Evolutionary conservation across 352 stramenopile genomes (phyloP).

Genomic region (Peronospora destructor): DNA sequence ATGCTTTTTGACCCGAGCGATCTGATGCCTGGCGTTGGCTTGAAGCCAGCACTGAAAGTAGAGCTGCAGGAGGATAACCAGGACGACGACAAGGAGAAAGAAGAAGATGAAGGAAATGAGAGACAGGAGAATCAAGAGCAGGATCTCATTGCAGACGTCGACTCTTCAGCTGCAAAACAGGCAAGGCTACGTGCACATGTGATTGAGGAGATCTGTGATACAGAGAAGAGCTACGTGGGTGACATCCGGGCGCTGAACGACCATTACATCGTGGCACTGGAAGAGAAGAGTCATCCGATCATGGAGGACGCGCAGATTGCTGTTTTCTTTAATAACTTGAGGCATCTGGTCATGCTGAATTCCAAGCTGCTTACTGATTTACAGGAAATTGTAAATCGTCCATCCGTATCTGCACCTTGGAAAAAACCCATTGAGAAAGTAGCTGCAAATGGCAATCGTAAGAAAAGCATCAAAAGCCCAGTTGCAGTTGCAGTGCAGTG

Average conservation of each 20-base stretch:
- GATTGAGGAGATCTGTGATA: slow-evolving; percentile 75
- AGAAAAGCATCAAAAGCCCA: slow-evolving; percentile 27
- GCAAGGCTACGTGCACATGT: slow-evolving; percentile 36
- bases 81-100: slow-evolving; percentile 4
- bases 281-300: slow-evolving; percentile 71
- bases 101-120: slow-evolving; percentile 16
- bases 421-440: slow-evolving; percentile 8
- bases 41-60: slow-evolving; percentile 16
- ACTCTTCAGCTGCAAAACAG: slow-evolving; percentile 19
- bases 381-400: slow-evolving; percentile 43
- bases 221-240: slow-evolving; percentile 68
- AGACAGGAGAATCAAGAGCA: slow-evolving; percentile 21
- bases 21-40: slow-evolving; percentile 20
- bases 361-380: slow-evolving; percentile 76
- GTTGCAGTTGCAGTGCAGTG: slow-evolving; percentile 27
- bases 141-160: slow-evolving; percentile 12
- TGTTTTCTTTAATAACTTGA: slow-evolving; percentile 83
- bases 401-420: slow-evolving; percentile 3
- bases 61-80: slow-evolving; percentile 24
- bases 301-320: slow-evolving; percentile 81
- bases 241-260: slow-evolving; percentile 73
- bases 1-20: slow-evolving; percentile 53
- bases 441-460: slow-evolving; percentile 6
- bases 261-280: slow-evolving; percentile 73
- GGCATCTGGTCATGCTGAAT: slow-evolving; percentile 80